Percentiles rank a stretch among this genome's conserved stretches.
Conservation (phyloP, 129 eudicot genomes). For the Apium graveolens region DNA sequence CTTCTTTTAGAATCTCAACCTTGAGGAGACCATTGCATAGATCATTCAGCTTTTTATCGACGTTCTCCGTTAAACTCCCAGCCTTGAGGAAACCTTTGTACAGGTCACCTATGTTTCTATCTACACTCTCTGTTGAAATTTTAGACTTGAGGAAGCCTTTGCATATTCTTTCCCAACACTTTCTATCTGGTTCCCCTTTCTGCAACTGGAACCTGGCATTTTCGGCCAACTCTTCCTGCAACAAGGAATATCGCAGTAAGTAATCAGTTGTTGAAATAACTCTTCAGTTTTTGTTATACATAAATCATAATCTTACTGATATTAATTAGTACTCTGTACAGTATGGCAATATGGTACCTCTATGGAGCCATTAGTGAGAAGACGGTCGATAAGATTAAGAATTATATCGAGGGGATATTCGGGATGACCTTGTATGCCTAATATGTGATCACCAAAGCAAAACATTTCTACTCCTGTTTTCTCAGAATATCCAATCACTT, state of each 20-base stretch:
- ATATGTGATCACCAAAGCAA: conserved; percentile 40
- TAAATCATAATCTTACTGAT: neutral
- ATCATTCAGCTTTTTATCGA: neutral
- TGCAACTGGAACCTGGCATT: conserved; percentile 39
- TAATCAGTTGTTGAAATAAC: neutral
- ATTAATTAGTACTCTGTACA: neutral
- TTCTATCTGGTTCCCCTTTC: conserved; percentile 48
- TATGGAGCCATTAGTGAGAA: conserved; percentile 35
- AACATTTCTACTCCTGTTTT: conserved; percentile 83
- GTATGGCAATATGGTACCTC: conserved; percentile 18
- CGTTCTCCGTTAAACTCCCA: neutral
- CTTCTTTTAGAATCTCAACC: conserved; percentile 6
- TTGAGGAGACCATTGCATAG: conserved; percentile 54
- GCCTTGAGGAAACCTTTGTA: conserved; percentile 55
- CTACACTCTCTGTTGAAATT: neutral
- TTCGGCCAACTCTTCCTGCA: conserved; percentile 42
- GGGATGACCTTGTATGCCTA: conserved; percentile 86
- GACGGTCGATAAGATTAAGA: conserved; percentile 54
- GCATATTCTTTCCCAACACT: conserved; percentile 55
- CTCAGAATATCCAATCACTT: conserved; percentile 56
- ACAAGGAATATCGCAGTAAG: neutral
- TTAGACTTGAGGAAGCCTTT: conserved; percentile 50
- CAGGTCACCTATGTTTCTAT: neutral
- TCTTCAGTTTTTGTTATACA: neutral
- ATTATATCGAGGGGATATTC: conserved; percentile 83